These are phyloP conservation scores for Fusarium dlaminii DNA, from an alignment of 2,329 filamentous ascomycete species.

Conservation along the genomic window DNA sequence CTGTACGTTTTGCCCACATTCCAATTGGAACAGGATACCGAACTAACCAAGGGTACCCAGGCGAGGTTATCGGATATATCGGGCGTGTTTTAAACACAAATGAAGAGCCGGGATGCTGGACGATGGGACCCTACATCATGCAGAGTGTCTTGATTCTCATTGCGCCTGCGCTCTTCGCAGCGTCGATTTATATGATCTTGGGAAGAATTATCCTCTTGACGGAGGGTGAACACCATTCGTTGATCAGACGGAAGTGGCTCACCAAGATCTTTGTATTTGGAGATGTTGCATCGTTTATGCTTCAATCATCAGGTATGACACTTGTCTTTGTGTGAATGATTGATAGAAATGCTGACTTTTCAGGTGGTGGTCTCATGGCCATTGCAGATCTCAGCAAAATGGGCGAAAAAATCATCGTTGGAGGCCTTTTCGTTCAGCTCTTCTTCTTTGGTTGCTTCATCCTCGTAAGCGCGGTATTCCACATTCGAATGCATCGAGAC, in stretches of 20 bases:
- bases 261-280: slow-evolving; percentile 63
- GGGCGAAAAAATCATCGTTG: slow-evolving; percentile 60
- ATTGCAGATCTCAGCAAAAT: slow-evolving; percentile 31
- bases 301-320: slow-evolving; percentile 37
- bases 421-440: slow-evolving; percentile 63
- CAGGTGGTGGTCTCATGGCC: slow-evolving; percentile 41
- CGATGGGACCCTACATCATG: slow-evolving; percentile 51
- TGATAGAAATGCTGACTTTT: background rate
- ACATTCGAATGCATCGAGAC: slow-evolving; percentile 43
- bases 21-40: background rate
- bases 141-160: slow-evolving; percentile 51
- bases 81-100: slow-evolving; percentile 56
- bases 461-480: slow-evolving; percentile 56
- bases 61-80: slow-evolving; percentile 52
- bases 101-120: slow-evolving; percentile 50
- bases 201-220: slow-evolving; percentile 52
- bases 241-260: slow-evolving; percentile 55
- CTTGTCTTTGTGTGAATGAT: too few species aligned
- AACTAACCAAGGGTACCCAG: slow-evolving; percentile 16
- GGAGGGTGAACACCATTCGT: slow-evolving; percentile 51
- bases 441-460: slow-evolving; percentile 65
- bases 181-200: slow-evolving; percentile 59
- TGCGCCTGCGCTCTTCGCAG: slow-evolving; percentile 57
- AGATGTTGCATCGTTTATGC: slow-evolving; percentile 58
- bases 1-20: slow-evolving; percentile 19